Conservation (phyloP, 768 basidiomycete genomes). For the Kwoniella heveanensis region DNA sequence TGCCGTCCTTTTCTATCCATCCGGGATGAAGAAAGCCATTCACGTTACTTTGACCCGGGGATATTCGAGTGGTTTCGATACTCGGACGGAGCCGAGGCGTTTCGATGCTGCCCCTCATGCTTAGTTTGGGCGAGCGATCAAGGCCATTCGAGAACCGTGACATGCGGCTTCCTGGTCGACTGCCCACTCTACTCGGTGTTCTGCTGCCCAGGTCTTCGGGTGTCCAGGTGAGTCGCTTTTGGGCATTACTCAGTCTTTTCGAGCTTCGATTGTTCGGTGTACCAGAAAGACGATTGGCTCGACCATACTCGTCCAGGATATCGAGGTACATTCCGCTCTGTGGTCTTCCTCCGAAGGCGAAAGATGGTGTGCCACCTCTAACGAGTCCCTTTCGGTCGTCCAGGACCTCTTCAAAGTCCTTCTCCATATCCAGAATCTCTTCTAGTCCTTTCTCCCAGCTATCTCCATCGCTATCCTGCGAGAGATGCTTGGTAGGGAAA, state of each 20-base stretch:
- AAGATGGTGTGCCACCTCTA: conserved; percentile 30
- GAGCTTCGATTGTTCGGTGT: background rate
- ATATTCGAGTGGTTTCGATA: background rate
- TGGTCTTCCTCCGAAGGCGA: conserved; percentile 31
- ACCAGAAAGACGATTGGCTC: conserved; percentile 5
- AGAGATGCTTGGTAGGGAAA: conserved; percentile 55
- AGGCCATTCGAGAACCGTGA: conserved; percentile 5
- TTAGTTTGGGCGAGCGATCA: conserved; percentile 4
- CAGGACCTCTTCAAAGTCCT: conserved; percentile 52
- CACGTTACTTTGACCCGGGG: background rate
- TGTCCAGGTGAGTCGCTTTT: conserved; percentile 39
- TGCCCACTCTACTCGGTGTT: conserved; percentile 18
- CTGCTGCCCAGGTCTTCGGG: conserved; percentile 24
- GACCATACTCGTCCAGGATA: conserved; percentile 48
- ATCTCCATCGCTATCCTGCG: background rate
- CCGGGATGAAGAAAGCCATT: conserved; percentile 5
- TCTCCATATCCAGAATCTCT: conserved; percentile 62
- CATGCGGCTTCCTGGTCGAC: conserved; percentile 15
- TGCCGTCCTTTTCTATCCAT: conserved; percentile 10
- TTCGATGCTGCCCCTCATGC: conserved; percentile 7
- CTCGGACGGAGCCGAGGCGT: conserved; percentile 6
- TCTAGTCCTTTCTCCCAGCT: conserved; percentile 57
- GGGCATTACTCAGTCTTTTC: conserved; percentile 26
- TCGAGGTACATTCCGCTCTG: conserved; percentile 42
- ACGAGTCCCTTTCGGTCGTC: conserved; percentile 10